phyloP scores from a whole-genome alignment of 139 green algal genomes.

The Chara braunii region DNA sequence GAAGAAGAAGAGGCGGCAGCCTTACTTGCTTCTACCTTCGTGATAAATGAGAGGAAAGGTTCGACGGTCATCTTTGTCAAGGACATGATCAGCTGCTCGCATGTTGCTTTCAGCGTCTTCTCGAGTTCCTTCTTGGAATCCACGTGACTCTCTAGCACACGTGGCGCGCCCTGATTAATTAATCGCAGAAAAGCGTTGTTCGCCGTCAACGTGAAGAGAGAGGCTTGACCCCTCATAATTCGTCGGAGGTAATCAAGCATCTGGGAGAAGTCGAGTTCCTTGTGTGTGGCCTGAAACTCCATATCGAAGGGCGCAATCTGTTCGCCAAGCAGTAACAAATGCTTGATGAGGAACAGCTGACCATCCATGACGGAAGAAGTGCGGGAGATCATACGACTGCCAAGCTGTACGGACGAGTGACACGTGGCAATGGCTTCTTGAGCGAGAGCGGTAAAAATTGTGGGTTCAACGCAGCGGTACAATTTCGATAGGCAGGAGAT shows the following conservation, averaged over 20 bases:
- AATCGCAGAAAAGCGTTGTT: slow-evolving; percentile 74
- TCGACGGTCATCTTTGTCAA: slow-evolving; percentile 86
- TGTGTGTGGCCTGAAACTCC: slow-evolving; percentile 71
- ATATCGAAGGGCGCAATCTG: slow-evolving; percentile 76
- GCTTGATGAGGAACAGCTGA: slow-evolving; percentile 87
- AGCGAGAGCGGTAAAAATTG: slow-evolving; percentile 67
- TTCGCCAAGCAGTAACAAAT: slow-evolving; percentile 88
- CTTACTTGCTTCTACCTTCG: slow-evolving; percentile 54
- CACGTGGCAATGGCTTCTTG: slow-evolving; percentile 5
- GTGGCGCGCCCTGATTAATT: slow-evolving; percentile 56
- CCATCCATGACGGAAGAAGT: slow-evolving; percentile 54
- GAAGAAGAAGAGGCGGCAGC: background rate
- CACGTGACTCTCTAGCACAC: slow-evolving; percentile 64
- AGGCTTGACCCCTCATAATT: slow-evolving; percentile 67
- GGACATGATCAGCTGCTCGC: slow-evolving; percentile 90
- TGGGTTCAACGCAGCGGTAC: slow-evolving; percentile 70
- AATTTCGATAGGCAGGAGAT: slow-evolving; percentile 80
- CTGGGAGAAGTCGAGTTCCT: slow-evolving; percentile 67
- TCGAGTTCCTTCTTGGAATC: slow-evolving; percentile 91
- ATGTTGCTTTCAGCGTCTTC: slow-evolving; percentile 77
- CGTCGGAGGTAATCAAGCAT: slow-evolving; percentile 66
- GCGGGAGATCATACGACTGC: slow-evolving; percentile 35
- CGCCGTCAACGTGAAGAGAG: slow-evolving; percentile 66
- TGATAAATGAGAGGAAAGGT: slow-evolving; percentile 88
- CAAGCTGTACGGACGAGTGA: too few relatives aligned